A percentile compares a stretch with the other conserved stretches of the same genome.
Evolutionary conservation across 371 early-diverging fungal genomes (phyloP).

Genomic region (Apophysomyces variabilis): DNA sequence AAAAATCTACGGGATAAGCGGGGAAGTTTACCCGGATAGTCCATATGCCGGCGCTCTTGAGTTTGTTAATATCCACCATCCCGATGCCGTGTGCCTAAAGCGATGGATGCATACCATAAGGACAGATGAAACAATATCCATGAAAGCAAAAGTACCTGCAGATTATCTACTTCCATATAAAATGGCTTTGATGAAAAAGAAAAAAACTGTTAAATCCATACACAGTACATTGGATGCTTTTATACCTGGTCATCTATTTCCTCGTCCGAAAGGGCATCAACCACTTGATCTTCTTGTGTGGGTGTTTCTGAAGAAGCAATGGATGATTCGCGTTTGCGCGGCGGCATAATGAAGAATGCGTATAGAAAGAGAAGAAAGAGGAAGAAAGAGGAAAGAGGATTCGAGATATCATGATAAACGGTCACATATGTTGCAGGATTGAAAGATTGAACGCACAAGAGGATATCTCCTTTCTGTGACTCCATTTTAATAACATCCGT

Average conservation of each 20-base stretch:
- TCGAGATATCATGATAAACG: too few relatives aligned
- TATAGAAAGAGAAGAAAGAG: background rate
- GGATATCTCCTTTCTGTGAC: too few relatives aligned
- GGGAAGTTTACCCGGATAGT: constrained; percentile 56
- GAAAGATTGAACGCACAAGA: too few relatives aligned
- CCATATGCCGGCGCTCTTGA: constrained; percentile 82
- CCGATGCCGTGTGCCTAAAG: constrained; percentile 69
- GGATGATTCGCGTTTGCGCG: too few relatives aligned
- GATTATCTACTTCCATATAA: constrained; percentile 55
- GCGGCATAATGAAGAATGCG: constrained; percentile 7
- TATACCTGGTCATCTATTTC: constrained; percentile 1
- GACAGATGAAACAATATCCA: background rate
- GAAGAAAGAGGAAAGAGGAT: background rate
- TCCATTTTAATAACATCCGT: too few relatives aligned
- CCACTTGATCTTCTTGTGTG: constrained; percentile 14
- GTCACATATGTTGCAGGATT: too few relatives aligned
- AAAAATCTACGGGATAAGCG: background rate
- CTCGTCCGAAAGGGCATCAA: constrained; percentile 5
- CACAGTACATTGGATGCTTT: background rate
- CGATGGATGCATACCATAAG: background rate
- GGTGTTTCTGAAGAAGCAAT: background rate
- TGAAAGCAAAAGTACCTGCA: constrained; percentile 24
- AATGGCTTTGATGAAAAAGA: constrained; percentile 28
- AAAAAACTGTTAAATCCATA: too few relatives aligned
- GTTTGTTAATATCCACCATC: constrained; percentile 80